These are phyloP conservation scores for Berkeleyomyces basicola DNA, from an alignment of 2,329 filamentous ascomycete species.

Conservation along the genomic window DNA sequence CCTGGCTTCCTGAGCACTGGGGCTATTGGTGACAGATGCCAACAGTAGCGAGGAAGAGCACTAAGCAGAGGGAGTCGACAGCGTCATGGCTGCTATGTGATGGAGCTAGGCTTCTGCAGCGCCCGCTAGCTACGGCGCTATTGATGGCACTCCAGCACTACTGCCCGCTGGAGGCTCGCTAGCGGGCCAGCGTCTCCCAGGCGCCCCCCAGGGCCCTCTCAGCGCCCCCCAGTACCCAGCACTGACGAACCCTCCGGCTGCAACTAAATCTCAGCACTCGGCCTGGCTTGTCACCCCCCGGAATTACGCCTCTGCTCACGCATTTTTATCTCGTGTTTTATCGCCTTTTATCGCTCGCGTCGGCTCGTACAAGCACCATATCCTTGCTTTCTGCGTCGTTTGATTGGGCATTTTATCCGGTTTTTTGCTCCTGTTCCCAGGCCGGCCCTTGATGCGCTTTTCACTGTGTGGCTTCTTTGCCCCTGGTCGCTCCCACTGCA, in stretches of 20 bases:
- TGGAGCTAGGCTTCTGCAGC: background rate
- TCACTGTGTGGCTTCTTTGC: background rate
- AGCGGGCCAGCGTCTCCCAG: background rate
- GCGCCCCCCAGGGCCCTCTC: too few species aligned
- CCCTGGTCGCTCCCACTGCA: background rate
- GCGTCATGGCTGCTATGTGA: background rate
- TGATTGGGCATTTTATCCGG: background rate
- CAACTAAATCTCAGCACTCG: too few species aligned
- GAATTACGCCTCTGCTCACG: background rate
- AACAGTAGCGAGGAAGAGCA: background rate
- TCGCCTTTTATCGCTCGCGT: background rate
- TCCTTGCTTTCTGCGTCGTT: background rate
- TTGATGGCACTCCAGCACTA: background rate
- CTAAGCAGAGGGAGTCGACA: background rate
- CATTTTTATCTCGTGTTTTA: background rate
- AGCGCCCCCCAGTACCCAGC: too few species aligned
- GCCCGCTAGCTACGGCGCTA: background rate
- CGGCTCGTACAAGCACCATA: background rate
- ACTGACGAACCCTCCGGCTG: too few species aligned
- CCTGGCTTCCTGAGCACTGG: background rate
- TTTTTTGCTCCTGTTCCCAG: background rate
- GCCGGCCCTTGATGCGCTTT: background rate
- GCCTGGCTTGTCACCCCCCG: too few species aligned
- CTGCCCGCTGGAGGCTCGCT: background rate
- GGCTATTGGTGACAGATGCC: background rate